Evolutionary conservation across 768 basidiomycete genomes (phyloP), one percentile per base, ranked within the genome.

Genomic region (Russula vinacea): DNA sequence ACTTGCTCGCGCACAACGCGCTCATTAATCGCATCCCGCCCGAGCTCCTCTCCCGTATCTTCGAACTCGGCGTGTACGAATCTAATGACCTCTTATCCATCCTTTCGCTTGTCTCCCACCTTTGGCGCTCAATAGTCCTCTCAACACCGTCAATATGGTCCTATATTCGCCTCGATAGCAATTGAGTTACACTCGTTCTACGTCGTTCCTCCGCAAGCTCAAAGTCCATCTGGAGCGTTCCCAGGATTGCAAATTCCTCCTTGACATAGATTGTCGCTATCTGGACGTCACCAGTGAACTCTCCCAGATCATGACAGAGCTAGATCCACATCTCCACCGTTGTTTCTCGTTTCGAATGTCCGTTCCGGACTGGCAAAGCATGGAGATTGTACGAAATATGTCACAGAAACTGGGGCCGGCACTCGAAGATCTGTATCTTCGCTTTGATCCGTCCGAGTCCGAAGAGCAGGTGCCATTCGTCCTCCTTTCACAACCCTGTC

Each of bases 291-390:
- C 39, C 17, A 56, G 57, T 42, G 72, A 72, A 51, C 63, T 71
- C 8, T 64, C 67, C 22, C 60, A 67, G 29, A 68, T 75, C 56
- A 69, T 75, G 67, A 42, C 62, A 7, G 69, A 66, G 29, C 64
- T 74, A 37, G 62, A 69, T 47, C 72, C 74, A 5, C 73, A 75
- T 51, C 69, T 75, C 22, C 60, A 65, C 3, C 70, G 73, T 17
- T 74, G 74, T 62, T 75, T 72, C 65, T 71, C 68, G 14, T 73
- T 75, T 62, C 67, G 69, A 32, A 63, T 74, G 35, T 73, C 70
- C 6, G 70, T 70, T 4, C 69, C 68, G 1, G 70, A 73, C 45
- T 73, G 74, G 72, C 68, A 69, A 35, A 64, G 69, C 57, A 71
- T 74, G 71, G 68, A 66, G 37, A 56, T 69, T 24, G 69, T 74